These are phyloP conservation scores for Eurotiales sp. DNA, from an alignment of 2,329 filamentous ascomycete species.

Conservation along the genomic window DNA sequence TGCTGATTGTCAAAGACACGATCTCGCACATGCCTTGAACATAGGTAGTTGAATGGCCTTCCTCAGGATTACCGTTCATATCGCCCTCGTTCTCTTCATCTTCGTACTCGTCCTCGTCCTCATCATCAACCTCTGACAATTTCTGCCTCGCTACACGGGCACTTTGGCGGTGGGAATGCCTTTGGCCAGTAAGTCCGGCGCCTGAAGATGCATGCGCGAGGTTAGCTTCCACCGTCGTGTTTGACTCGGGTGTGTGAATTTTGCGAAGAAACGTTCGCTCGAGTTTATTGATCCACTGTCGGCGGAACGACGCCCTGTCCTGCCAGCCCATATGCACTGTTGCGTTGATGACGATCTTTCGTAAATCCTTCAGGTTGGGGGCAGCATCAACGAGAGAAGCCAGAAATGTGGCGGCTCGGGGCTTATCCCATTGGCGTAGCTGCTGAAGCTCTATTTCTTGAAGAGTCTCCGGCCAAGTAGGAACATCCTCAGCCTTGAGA, in stretches of 20 bases:
- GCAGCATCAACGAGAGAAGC: conserved; percentile 72
- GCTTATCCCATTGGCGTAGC: conserved; percentile 68
- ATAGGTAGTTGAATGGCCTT: conserved; percentile 18
- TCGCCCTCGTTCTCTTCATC: conserved; percentile 15
- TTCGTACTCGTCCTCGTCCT: conserved; percentile 6
- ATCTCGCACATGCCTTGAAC: conserved; percentile 57
- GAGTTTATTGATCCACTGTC: conserved; percentile 71
- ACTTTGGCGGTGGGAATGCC: conserved; percentile 37
- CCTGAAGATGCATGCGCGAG: not conserved
- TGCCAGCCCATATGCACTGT: conserved; percentile 79
- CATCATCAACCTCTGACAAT: conserved; percentile 24
- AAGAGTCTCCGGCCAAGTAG: conserved; percentile 73
- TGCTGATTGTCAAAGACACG: conserved; percentile 59
- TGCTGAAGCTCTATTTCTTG: conserved; percentile 70
- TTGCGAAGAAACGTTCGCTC: conserved; percentile 47
- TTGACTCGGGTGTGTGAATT: conserved; percentile 17
- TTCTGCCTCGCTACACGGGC: conserved; percentile 32
- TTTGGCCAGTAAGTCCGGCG: conserved; percentile 11
- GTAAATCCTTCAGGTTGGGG: conserved; percentile 60
- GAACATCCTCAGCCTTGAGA: conserved; percentile 56
- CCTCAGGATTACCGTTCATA: conserved; percentile 11
- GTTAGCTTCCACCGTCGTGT: not conserved
- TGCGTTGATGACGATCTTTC: conserved; percentile 67
- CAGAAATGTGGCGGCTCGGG: conserved; percentile 72
- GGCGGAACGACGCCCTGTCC: conserved; percentile 72